Evolutionary conservation across 2,329 filamentous ascomycete genomes (phyloP).

Genomic region (Metarhizium anisopliae): DNA sequence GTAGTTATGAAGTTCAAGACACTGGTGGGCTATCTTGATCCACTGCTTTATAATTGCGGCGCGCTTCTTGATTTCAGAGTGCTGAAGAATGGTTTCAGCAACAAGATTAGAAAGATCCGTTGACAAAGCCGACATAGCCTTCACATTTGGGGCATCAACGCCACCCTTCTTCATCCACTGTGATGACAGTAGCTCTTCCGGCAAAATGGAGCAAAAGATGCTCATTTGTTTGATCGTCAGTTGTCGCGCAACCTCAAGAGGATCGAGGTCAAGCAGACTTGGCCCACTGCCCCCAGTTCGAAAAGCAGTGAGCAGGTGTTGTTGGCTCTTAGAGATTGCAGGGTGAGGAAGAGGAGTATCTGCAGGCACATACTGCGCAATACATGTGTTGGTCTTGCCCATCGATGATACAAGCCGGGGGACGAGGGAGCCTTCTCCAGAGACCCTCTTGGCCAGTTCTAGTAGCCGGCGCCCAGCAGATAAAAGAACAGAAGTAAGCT

Average conservation of each 20-base stretch:
- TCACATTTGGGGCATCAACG: slow-evolving; percentile 75
- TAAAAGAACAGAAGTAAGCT: slow-evolving; percentile 60
- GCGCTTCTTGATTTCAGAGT: slow-evolving; percentile 87
- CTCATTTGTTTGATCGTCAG: slow-evolving; percentile 86
- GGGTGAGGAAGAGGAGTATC: slow-evolving; percentile 65
- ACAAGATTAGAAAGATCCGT: slow-evolving; percentile 91
- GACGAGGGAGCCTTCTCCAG: slow-evolving; percentile 64
- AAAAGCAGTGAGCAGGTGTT: slow-evolving; percentile 62
- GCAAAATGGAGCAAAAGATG: slow-evolving; percentile 85
- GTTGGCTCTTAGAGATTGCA: slow-evolving; percentile 66
- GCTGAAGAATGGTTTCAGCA: slow-evolving; percentile 80
- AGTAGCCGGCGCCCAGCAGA: slow-evolving; percentile 71
- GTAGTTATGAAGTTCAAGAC: slow-evolving; percentile 87
- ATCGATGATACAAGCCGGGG: slow-evolving; percentile 78
- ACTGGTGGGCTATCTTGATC: slow-evolving; percentile 88
- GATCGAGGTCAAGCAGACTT: slow-evolving; percentile 81
- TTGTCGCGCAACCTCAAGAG: slow-evolving; percentile 83
- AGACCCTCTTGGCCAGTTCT: slow-evolving; percentile 72
- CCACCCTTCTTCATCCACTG: slow-evolving; percentile 90
- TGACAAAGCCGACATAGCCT: slow-evolving; percentile 85
- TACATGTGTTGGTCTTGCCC: slow-evolving; percentile 75
- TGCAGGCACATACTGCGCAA: slow-evolving; percentile 58
- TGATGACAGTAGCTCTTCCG: slow-evolving; percentile 82
- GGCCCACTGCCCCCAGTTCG: slow-evolving; percentile 62
- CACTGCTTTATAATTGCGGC: slow-evolving; percentile 91